phyloP scores from a whole-genome alignment of 331 rosid genomes.

The Rosa hybrid region DNA sequence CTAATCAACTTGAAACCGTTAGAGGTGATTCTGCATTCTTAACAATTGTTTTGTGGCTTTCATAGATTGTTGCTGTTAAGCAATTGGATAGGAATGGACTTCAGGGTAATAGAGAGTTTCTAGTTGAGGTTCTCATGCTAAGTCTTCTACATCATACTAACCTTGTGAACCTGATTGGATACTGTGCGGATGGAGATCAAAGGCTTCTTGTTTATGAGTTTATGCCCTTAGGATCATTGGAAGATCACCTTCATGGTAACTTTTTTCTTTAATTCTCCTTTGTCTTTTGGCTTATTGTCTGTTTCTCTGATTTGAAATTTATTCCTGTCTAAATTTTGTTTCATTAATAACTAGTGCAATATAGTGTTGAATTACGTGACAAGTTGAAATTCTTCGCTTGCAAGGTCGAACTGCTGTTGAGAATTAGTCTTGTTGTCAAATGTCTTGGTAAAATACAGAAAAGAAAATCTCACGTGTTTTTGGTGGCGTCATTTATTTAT shows the following conservation, averaged over 20 bases:
- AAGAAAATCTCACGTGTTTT: not conserved
- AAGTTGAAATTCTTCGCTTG: not conserved
- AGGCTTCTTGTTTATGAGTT: constrained; percentile 92
- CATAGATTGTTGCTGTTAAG: constrained; percentile 87
- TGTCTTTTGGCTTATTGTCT: constrained; percentile 6
- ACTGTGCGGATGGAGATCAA: constrained; percentile 95
- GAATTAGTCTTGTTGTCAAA: not conserved
- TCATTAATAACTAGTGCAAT: constrained; percentile 11
- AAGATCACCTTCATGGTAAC: constrained; percentile 93
- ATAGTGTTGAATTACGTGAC: constrained; percentile 1
- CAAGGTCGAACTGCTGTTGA: not conserved
- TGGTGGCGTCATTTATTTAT: not conserved
- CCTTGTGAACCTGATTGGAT: constrained; percentile 80
- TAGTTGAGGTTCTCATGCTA: constrained; percentile 95
- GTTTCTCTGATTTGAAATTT: constrained; percentile 23
- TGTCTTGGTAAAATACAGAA: not conserved
- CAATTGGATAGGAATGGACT: constrained; percentile 93
- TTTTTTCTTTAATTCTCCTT: not conserved
- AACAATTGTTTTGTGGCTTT: constrained; percentile 15
- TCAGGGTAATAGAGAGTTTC: constrained; percentile 91
- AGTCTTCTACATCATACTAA: constrained; percentile 89
- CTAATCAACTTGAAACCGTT: not conserved
- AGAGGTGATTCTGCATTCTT: constrained; percentile 2
- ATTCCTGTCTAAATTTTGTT: constrained; percentile 11
- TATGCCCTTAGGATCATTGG: constrained; percentile 91